A percentile compares a stretch with the other conserved stretches of the same genome.
Conservation (phyloP, 176 grass and related monocot genomes). For the Saccharum officinarum region DNA sequence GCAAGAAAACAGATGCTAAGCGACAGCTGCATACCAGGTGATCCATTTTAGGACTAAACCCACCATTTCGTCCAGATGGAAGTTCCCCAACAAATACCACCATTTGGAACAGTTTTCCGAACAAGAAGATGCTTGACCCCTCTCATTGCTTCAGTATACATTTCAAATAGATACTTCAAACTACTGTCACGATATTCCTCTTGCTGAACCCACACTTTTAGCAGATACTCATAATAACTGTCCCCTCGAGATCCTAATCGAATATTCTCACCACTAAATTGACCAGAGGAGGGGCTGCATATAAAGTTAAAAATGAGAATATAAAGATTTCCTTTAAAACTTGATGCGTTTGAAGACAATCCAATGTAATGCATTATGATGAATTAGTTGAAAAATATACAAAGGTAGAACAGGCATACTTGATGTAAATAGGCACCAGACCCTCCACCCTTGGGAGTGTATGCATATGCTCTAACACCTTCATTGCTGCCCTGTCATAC, state of each 20-base stretch:
- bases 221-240: slow-evolving; percentile 96
- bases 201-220: slow-evolving; percentile 97
- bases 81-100: slow-evolving; percentile 97
- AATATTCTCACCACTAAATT: slow-evolving; percentile 94
- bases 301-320: slow-evolving; percentile 37
- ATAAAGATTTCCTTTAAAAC: slow-evolving; percentile 9
- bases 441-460: slow-evolving; percentile 91
- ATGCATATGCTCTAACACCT: slow-evolving; percentile 85
- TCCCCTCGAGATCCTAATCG: slow-evolving; percentile 95
- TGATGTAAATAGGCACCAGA: slow-evolving; percentile 94
- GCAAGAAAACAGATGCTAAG: slow-evolving; percentile 3
- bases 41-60: slow-evolving; percentile 98
- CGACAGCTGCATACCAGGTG: slow-evolving; percentile 74
- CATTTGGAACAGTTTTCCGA: slow-evolving; percentile 85
- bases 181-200: slow-evolving; percentile 57
- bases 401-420: slow-evolving; percentile 47
- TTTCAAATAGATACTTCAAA: slow-evolving; percentile 83
- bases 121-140: slow-evolving; percentile 94
- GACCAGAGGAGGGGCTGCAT: slow-evolving; percentile 81
- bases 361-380: slow-evolving; percentile 30
- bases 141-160: slow-evolving; percentile 94
- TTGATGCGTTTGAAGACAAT: slow-evolving; percentile 15
- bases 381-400: slow-evolving; percentile 10
- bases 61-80: slow-evolving; percentile 67
- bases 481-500: slow-evolving; percentile 83